phyloP scores from a whole-genome alignment of 495 filamentous ascomycete genomes.

The Xylaria flabelliformis region DNA sequence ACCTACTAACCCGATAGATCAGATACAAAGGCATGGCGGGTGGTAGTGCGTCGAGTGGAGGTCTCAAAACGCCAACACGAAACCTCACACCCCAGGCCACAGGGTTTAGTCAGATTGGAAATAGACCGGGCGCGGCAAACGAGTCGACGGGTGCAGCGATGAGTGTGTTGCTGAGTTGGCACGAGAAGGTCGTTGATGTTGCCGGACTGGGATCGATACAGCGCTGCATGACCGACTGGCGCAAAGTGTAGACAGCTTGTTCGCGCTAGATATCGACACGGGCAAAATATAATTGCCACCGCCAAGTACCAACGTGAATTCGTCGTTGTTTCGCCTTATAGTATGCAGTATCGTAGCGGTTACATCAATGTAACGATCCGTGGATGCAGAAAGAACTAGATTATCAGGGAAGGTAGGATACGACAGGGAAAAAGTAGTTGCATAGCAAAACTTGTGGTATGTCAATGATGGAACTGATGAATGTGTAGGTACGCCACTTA shows the following conservation, averaged over 20 bases:
- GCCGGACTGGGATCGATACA: constrained; percentile 87
- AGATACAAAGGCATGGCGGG: constrained; percentile 86
- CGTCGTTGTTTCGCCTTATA: not conserved
- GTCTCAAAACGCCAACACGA: constrained; percentile 51
- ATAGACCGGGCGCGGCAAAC: constrained; percentile 64
- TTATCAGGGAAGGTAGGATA: not conserved
- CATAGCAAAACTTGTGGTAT: not conserved
- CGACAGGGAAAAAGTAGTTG: not conserved
- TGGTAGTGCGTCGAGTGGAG: constrained; percentile 36
- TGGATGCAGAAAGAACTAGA: not conserved
- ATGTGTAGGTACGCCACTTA: not conserved
- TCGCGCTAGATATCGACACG: constrained; percentile 10
- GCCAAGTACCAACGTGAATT: not conserved
- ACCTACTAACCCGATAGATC: constrained; percentile 24
- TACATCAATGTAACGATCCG: not conserved
- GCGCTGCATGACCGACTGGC: constrained; percentile 88
- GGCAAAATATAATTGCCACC: not conserved
- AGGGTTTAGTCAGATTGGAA: constrained; percentile 80
- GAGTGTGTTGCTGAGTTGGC: constrained; percentile 94
- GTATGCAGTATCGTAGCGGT: not conserved
- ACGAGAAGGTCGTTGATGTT: constrained; percentile 93
- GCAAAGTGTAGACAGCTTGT: constrained; percentile 68
- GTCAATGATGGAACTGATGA: not conserved
- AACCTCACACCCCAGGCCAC: constrained; percentile 77
- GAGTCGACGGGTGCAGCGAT: constrained; percentile 85